A percentile compares a stretch with the other conserved stretches of the same genome.
Evolutionary conservation across 192 early-diverging fungal genomes (phyloP).

Genomic region (Entomortierella beljakovae): DNA sequence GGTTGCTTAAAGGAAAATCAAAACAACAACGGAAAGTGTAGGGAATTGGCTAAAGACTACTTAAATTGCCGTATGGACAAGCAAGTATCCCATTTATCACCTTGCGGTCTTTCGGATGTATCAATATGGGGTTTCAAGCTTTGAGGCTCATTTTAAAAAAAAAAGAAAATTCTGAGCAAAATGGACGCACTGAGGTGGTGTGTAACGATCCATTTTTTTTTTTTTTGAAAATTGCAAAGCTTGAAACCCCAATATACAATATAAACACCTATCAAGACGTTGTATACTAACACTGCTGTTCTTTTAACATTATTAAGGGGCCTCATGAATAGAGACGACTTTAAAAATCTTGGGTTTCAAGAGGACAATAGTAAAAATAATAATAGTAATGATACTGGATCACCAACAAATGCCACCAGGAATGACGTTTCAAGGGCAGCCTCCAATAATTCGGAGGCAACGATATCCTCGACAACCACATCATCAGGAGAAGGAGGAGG

Average conservation of each 20-base stretch:
- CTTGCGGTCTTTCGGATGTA: not conserved
- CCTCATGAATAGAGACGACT: constrained; percentile 74
- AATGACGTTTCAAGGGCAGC: too few relatives aligned
- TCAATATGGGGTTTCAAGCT: not conserved
- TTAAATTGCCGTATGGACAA: constrained; percentile 93
- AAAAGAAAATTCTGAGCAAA: not conserved
- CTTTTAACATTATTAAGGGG: constrained; percentile 57
- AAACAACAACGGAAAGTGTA: constrained; percentile 78
- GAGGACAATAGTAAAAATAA: constrained; percentile 52
- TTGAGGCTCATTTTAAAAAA: not conserved
- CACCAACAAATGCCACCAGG: too few relatives aligned
- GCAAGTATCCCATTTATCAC: constrained; percentile 54
- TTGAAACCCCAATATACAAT: not conserved
- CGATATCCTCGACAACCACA: too few relatives aligned
- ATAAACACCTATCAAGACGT: not conserved
- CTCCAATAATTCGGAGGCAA: too few relatives aligned
- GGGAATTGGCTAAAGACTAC: constrained; percentile 80
- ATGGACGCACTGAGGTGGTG: too few relatives aligned
- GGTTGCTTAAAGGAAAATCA: constrained; percentile 79
- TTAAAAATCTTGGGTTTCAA: constrained; percentile 77
- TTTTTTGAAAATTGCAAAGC: not conserved
- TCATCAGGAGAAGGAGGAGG: too few relatives aligned
- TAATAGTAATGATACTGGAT: not conserved
- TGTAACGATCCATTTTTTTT: too few relatives aligned
- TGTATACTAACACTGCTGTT: not conserved